A percentile compares a stretch with the other conserved stretches of the same genome.
These are phyloP conservation scores for Tillandsia leiboldiana DNA, from an alignment of 176 grass and related monocot genomes.

Conservation along the genomic window DNA sequence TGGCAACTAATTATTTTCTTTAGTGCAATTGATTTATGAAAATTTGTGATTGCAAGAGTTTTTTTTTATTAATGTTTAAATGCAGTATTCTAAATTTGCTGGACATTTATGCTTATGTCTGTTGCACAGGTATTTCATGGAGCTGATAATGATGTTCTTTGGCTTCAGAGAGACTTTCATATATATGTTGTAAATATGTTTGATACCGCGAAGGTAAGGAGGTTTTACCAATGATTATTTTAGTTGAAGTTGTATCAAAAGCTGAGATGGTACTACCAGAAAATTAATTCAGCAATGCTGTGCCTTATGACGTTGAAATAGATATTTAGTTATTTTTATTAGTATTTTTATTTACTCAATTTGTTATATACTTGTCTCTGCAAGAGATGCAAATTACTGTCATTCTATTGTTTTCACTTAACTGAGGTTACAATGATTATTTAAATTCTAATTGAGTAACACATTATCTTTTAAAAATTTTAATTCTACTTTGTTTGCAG, in stretches of 20 bases:
- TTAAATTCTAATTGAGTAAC: not conserved
- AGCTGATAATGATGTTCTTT: slow-evolving; percentile 91
- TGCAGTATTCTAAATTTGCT: not conserved
- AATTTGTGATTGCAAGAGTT: not conserved
- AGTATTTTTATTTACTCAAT: not conserved
- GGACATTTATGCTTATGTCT: not conserved
- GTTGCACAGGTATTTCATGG: slow-evolving; percentile 73
- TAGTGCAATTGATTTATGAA: too few species aligned
- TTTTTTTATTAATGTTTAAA: not conserved
- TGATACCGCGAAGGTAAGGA: slow-evolving; percentile 89
- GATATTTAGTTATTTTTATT: not conserved
- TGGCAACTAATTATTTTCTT: too few species aligned
- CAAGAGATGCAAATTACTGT: slow-evolving; percentile 1
- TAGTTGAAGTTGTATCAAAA: not conserved
- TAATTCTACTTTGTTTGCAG: slow-evolving; percentile 29
- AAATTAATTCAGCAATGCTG: too few species aligned
- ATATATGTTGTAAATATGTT: slow-evolving; percentile 99
- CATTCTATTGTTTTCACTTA: not conserved
- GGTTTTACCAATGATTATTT: not conserved
- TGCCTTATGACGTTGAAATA: not conserved
- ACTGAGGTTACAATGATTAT: not conserved
- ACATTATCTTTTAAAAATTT: not conserved
- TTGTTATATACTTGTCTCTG: not conserved
- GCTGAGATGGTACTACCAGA: too few species aligned
- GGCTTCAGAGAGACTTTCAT: slow-evolving; percentile 98